Percentiles rank a stretch among this genome's conserved stretches.
These are phyloP conservation scores for Pseudogymnoascus sp. DNA, from an alignment of 2,329 filamentous ascomycete species.

Conservation along the genomic window DNA sequence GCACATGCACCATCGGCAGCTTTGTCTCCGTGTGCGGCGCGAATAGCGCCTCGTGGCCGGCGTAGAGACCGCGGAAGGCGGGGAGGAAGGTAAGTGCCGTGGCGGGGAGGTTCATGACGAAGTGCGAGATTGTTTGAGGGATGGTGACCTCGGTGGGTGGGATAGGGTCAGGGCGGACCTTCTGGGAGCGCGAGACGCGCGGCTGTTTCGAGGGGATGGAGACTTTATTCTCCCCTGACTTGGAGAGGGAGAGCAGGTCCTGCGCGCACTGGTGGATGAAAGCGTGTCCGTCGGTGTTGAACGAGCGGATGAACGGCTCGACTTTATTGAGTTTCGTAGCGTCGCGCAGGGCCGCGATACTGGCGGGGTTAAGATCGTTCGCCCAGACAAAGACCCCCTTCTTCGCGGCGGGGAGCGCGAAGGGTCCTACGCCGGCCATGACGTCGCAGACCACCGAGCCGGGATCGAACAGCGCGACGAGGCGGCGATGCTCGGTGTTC, in stretches of 20 bases:
- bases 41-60: constrained; percentile 60
- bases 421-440: constrained; percentile 95
- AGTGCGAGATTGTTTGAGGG: constrained; percentile 78
- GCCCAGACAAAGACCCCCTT: constrained; percentile 90
- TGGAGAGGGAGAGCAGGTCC: constrained; percentile 43
- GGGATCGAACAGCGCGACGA: constrained; percentile 66
- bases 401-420: constrained; percentile 84
- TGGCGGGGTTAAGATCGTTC: constrained; percentile 93
- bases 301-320: constrained; percentile 62
- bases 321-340: constrained; percentile 74
- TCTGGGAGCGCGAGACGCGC: constrained; percentile 17
- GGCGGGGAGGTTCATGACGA: constrained; percentile 95
- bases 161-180: constrained; percentile 23
- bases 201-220: constrained; percentile 39
- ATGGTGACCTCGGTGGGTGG: constrained; percentile 41
- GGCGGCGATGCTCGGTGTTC: constrained; percentile 76
- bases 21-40: constrained; percentile 45
- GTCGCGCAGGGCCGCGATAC: constrained; percentile 61
- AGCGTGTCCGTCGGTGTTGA: constrained; percentile 70
- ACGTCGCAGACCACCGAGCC: constrained; percentile 91
- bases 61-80: constrained; percentile 70
- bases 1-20: constrained; percentile 82
- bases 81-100: constrained; percentile 76
- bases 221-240: constrained; percentile 44
- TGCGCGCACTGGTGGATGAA: constrained; percentile 71